Base-by-base conservation (phyloP, 345 rosid species). In the Linum tenue region DNA sequence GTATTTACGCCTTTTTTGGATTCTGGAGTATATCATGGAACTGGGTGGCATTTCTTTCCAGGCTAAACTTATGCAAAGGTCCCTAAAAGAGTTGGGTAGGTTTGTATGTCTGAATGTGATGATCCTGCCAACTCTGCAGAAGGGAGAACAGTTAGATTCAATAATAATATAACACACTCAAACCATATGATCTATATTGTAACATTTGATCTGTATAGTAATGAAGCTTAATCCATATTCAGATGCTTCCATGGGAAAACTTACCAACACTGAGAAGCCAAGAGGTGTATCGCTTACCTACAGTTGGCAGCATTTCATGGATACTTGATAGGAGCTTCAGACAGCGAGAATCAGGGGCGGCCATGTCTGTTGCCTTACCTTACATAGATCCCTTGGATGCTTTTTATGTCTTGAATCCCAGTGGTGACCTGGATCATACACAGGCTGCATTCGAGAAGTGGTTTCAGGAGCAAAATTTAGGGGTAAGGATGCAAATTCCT, bases 181-280 rank as follows among this genome's bases (percentile, higher is more conserved):
- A 41, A 4, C 9, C 44, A 37, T 0, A 5, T 39, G 1, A 36
- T 11, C 8, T 55, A n/a, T 62, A 31, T 17, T 40, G 8, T 43
- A 35, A 39, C 44, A 36, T 68, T 53, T 48, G 0, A 31, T 22
- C 67, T 82, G 39, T 60, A 63, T 51, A 62, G 59, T 50, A 55
- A n/a, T 66, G 55, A 59, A 22, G 31, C 31, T 22, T 22, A 22
- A 22, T 44, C 70, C 69, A 17, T 76, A 7, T 59, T 63, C 76
- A 94, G 97, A 94, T 94, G 99, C 90, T 94, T 80, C 96, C 99
- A 7, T 94, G 99, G 99, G 99, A 94, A 78, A 94, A 78, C 71
- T 74, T 94, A 63, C 97, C 99, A 2, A 78, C 75, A 53, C 79
- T 94, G 50, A 81, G 97, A 80, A 84, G 81, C 60, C 92, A 86